These are phyloP conservation scores for Sarcodon sp. DNA, from an alignment of 768 basidiomycete genomes.

Conservation along the genomic window DNA sequence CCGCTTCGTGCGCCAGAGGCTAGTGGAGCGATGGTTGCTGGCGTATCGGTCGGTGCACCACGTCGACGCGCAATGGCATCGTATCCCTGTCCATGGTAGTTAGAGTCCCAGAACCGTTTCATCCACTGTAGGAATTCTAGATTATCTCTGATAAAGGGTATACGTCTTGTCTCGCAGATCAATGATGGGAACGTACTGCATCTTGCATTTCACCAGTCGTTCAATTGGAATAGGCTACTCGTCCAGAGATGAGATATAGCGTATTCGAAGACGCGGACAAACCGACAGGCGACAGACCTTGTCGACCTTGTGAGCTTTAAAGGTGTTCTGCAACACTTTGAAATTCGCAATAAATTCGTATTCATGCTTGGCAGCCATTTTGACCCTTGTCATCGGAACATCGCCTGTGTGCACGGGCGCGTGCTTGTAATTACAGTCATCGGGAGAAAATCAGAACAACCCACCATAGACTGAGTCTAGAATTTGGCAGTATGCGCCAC, in stretches of 20 bases:
- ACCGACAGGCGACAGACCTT: conserved; percentile 41
- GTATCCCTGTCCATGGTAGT: conserved; percentile 80
- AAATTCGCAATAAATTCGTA: conserved; percentile 94
- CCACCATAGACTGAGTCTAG: conserved; percentile 89
- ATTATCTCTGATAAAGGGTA: conserved; percentile 56
- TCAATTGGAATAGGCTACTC: conserved; percentile 89
- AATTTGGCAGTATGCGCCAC: conserved; percentile 91
- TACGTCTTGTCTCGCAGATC: conserved; percentile 1
- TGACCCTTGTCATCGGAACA: conserved; percentile 83
- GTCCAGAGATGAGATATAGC: not conserved
- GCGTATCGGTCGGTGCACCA: conserved; percentile 64
- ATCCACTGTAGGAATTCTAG: conserved; percentile 98
- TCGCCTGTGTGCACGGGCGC: conserved; percentile 43
- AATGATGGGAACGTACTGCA: conserved; percentile 61
- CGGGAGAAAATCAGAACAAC: conserved; percentile 12
- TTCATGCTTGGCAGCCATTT: conserved; percentile 92
- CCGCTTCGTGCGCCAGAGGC: conserved; percentile 19
- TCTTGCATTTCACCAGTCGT: conserved; percentile 92
- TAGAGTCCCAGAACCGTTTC: conserved; percentile 90
- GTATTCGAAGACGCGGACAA: not conserved
- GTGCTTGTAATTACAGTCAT: conserved; percentile 5
- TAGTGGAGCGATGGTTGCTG: conserved; percentile 69
- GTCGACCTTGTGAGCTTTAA: conserved; percentile 89
- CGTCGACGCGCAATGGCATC: conserved; percentile 75
- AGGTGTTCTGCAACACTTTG: conserved; percentile 88